These are phyloP conservation scores for rapeseed (Brassica napus) DNA, from an alignment of 345 rosid genomes.

Conservation along the genomic window DNA sequence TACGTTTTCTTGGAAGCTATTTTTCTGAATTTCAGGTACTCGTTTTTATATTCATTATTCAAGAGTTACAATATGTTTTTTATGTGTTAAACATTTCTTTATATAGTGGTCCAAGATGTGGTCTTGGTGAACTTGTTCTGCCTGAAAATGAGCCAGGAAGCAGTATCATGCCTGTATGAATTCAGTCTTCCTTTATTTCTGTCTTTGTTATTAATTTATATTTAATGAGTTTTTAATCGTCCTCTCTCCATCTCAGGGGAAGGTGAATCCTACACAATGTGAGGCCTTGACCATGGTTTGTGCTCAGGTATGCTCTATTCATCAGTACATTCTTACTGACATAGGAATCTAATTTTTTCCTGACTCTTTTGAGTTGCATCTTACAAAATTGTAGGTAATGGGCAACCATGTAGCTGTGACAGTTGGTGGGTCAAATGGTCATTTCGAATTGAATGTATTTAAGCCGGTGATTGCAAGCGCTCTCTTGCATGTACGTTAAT, in stretches of 20 bases:
- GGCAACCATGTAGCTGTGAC: constrained; percentile 92
- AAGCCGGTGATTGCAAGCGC: constrained; percentile 95
- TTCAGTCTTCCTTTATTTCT: constrained; percentile 22
- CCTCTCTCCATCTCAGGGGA: constrained; percentile 60
- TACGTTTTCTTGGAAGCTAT: constrained; percentile 64
- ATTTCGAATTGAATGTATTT: constrained; percentile 90
- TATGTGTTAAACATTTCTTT: constrained; percentile 34
- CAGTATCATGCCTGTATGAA: constrained; percentile 94
- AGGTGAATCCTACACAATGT: constrained; percentile 97
- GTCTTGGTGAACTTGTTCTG: constrained; percentile 96
- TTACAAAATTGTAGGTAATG: constrained; percentile 63
- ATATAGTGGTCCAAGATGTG: constrained; percentile 92
- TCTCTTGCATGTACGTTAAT: constrained; percentile 69
- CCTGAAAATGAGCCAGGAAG: constrained; percentile 99
- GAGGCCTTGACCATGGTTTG: constrained; percentile 99
- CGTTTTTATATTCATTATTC: not conserved
- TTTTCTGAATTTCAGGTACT: not conserved
- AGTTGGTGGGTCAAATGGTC: constrained; percentile 96
- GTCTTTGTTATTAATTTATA: constrained; percentile 3
- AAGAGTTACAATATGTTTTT: constrained; percentile 19
- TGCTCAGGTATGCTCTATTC: constrained; percentile 68
- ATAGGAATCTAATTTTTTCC: not conserved
- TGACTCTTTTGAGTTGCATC: constrained; percentile 8
- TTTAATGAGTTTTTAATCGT: constrained; percentile 11
- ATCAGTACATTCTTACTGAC: constrained; percentile 19